Base-by-base conservation (phyloP, 345 rosid species). In the Erucastrum elatum region DNA sequence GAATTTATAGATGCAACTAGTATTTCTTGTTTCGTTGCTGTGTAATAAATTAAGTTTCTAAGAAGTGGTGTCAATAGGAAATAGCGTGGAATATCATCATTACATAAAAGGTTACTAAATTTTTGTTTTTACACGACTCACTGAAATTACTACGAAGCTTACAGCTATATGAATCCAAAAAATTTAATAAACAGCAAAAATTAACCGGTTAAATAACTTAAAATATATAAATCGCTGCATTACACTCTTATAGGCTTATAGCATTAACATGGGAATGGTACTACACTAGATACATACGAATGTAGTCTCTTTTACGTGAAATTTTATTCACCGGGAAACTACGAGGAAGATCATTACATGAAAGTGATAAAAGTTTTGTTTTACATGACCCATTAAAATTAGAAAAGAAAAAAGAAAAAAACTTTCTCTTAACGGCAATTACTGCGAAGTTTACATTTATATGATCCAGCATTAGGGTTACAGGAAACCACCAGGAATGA, bases 1-100 rank as follows among this genome's bases (percentile, higher is more conserved):
- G 4, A 33, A n/a, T 16, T 17, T 71, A 71, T 58, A 55, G 26
- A 55, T 46, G 53, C 53, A 51, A 51, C 8, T 2, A 6, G 21
- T 41, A 4, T 10, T 11, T 41, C 12, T 9, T 41, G 6, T 41
- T 41, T 41, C 11, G 49, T 11, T 2, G 53, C 49, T 44, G 16
- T 29, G 8, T 8, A 59, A 58, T 25, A 26, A 25, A n/a, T n/a
- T n/a, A n/a, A 25, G n/a, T 26, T 55, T 25, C 4, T 21, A 58
- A 25, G 17, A n/a, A 65, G 65, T 66, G 26, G 26, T 15, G 25
- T 16, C 59, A n/a, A 63, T n/a, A 34, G 25, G 75, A 77, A 77
- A 70, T 35, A 70, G 70, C 70, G 64, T 25, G 70, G 75, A 76
- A 69, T 21, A 49, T 72, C 21, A 66, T 26, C 0, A 4, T 13